Percentiles rank a stretch among this genome's conserved stretches.
Evolutionary conservation across 257 asterid genomes (phyloP).

Genomic region (Fraxinus cuspidata): DNA sequence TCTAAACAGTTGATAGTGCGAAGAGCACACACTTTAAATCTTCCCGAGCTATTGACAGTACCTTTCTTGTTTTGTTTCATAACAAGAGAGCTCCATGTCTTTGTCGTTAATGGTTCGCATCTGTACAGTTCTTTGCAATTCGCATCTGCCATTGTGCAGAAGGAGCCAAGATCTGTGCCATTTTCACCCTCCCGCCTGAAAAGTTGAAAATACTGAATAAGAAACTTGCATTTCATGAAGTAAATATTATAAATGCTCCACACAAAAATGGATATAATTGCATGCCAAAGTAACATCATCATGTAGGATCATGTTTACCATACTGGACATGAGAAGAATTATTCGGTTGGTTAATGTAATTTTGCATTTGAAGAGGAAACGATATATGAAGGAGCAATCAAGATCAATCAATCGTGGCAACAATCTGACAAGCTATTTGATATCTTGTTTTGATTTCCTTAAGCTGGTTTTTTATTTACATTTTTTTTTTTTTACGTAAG

Average conservation of each 20-base stretch:
- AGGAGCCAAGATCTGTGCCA: constrained; percentile 98
- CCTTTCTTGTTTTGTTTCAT: constrained; percentile 69
- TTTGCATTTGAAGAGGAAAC: not conserved
- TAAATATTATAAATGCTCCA: not conserved
- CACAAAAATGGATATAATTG: not conserved
- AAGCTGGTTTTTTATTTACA: not conserved
- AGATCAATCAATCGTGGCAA: not conserved
- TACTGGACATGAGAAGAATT: not conserved
- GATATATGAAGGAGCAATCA: not conserved
- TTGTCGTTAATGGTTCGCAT: constrained; percentile 56
- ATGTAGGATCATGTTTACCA: not conserved
- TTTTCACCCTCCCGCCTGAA: constrained; percentile 41
- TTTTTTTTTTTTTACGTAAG: no score
- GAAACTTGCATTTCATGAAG: not conserved
- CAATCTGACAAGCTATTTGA: not conserved
- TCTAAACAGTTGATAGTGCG: constrained; percentile 81
- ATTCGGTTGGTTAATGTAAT: not conserved
- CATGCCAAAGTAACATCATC: not conserved
- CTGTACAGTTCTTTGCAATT: constrained; percentile 52
- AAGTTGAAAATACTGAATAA: constrained; percentile 18
- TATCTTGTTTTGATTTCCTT: not conserved
- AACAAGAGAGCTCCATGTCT: constrained; percentile 72
- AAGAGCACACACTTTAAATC: constrained; percentile 62
- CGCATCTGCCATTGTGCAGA: constrained; percentile 96
- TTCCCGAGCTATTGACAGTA: constrained; percentile 52